Evolutionary conservation across 2,329 filamentous ascomycete genomes (phyloP), one percentile per base, ranked within the genome.

Genomic region (Fusarium nanum): DNA sequence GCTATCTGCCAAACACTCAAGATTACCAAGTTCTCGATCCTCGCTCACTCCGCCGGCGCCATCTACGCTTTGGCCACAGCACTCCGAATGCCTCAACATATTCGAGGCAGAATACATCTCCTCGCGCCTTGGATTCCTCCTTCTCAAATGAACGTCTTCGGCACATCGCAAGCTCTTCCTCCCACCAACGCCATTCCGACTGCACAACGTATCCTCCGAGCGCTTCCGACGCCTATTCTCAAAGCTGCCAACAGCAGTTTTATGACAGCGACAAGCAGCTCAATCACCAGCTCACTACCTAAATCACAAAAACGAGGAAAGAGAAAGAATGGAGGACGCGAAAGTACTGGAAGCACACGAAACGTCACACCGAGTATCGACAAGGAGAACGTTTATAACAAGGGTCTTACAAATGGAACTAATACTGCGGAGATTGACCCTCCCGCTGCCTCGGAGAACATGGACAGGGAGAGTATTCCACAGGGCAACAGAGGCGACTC

Each of bases 41-140:
- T 99, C 3, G 96, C 96, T 3, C 96, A 99, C 79, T 98, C 95
- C 1, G 96, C 96, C 1, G 96, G 96, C 18, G 95, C 96, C n/a
- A 97, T 99, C 55, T 99, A 99, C 77, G 96, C 96, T 3, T 87
- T 99, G 20, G 96, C 96, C 0, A 98, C 96, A 1, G 96, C 96
- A 0, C 85, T 99, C 46, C 92, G 96, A 46, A 97, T 99, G 88
- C 96, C 96, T 6, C 94, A 98, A 75, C 93, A 98, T 76, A 97
- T 99, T 66, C 91, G 94, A 8, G 96, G 96, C 22, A 91, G 93
- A 56, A 96, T 99, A 58, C 96, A 99, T 79, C 88, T 99, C 4
- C 86, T 99, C 11, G 95, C 96, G 1, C 96, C 96, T 0, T 98
- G 94, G 96, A 98, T 99, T 48, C 96, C 96, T 2, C 96, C 96